Base-by-base conservation (phyloP, 257 asterid genomes). In the Plantago ovata region DNA sequence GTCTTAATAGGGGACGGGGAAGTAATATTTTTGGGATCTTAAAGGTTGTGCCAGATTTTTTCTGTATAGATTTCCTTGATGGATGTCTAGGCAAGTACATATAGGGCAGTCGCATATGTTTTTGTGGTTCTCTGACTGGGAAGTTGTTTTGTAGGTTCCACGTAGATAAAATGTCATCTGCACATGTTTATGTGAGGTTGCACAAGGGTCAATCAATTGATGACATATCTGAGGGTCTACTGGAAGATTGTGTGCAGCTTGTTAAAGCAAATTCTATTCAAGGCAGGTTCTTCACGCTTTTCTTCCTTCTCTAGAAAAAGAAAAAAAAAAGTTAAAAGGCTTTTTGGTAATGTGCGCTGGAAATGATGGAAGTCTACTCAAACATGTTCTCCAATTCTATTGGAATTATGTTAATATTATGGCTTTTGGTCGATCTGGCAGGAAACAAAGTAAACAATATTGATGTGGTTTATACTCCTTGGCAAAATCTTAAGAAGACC, bases 151-250 rank as follows among this genome's bases (percentile, higher is more conserved):
- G 69, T 68, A 89, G 99, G 97, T 93, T 93, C 72, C 97, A 84
- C 73, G 99, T 93, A 72, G 97, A 93, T 66, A 93, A 93, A 75
- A 89, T 93, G 99, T 93, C 99, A 20, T 93, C 97, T 3, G 99
- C 99, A 53, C 99, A 93, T 64, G 99, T 89, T 48, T 93, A 93
- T 72, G 77, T 93, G 75, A 89, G 99, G 74, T 59, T 93, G 86
- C 79, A 75, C 24, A 93, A 77, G 79, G 94, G 92, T 61, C 97
- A 83, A 77, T 77, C 84, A 0, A 61, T 86, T 54, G 99, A 93
- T 59, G 87, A 86, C 68, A 84, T 93, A 73, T 73, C 96, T 19
- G 99, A 93, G 72, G 94, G 88, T 46, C 87, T 93, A 14, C 64
- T 89, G 60, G 99, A 93, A 71, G 99, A 93, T 77, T 93, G 99